A percentile compares a stretch with the other conserved stretches of the same genome.
phyloP scores from a whole-genome alignment of 2,329 filamentous ascomycete genomes.

The Cadophora sp. region DNA sequence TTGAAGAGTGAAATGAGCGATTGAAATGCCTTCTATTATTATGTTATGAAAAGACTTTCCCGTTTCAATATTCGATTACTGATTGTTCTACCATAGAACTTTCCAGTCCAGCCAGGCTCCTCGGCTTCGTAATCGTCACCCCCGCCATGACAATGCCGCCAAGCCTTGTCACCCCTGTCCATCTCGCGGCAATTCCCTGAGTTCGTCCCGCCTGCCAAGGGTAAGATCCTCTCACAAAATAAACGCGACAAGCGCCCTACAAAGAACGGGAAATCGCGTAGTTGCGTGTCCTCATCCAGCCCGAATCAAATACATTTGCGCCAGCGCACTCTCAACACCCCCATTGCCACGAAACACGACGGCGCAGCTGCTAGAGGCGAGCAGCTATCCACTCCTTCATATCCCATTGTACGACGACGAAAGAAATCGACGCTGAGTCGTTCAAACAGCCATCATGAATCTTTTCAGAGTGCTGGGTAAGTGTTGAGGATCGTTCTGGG shows the following conservation, averaged over 20 bases:
- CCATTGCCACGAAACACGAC: conserved; percentile 21
- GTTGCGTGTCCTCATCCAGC: conserved; percentile 40
- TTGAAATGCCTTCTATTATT: conserved; percentile 8
- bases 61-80: conserved; percentile 6
- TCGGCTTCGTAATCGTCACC: conserved; percentile 42
- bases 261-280: conserved; percentile 26
- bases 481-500: conserved; percentile 34
- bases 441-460: conserved; percentile 61
- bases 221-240: not conserved
- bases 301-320: conserved; percentile 1
- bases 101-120: conserved; percentile 41
- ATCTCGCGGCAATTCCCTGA: conserved; percentile 54
- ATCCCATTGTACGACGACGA: conserved; percentile 9
- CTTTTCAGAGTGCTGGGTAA: conserved; percentile 72
- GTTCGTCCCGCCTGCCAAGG: conserved; percentile 11
- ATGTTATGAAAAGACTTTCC: conserved; percentile 15
- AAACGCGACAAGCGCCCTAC: conserved; percentile 24
- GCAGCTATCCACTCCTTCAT: conserved; percentile 25
- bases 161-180: conserved; percentile 78
- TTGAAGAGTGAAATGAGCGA: not conserved
- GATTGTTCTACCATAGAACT: conserved; percentile 30
- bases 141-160: not conserved
- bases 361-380: conserved; percentile 26
- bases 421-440: conserved; percentile 31
- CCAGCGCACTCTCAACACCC: not conserved